These are phyloP conservation scores for Colletotrichum nymphaeae DNA, from an alignment of 2,329 filamentous ascomycete species.

Conservation along the genomic window DNA sequence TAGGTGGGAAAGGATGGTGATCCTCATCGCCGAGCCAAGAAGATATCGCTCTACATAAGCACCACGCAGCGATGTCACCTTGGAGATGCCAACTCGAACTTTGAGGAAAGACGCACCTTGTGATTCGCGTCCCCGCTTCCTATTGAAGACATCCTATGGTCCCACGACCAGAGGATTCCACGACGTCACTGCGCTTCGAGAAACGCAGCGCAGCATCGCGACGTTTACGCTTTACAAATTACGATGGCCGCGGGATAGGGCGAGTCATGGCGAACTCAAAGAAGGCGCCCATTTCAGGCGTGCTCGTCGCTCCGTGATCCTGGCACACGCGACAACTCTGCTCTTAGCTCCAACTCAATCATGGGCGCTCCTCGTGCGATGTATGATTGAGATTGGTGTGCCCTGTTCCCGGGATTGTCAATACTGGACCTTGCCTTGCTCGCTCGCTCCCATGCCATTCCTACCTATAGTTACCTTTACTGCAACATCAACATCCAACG, in stretches of 20 bases:
- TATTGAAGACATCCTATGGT: no score
- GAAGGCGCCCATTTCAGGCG: background rate
- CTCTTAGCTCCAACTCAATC: slow-evolving; percentile 10
- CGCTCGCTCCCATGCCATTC: background rate
- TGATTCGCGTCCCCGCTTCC: no score
- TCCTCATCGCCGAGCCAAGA: background rate
- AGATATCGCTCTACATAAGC: background rate
- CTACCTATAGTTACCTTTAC: no score
- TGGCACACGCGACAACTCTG: background rate
- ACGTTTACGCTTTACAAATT: background rate
- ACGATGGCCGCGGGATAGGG: background rate
- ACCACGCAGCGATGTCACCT: background rate
- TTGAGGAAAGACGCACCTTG: background rate
- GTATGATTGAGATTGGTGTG: background rate
- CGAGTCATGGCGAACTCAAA: background rate
- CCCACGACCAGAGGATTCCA: background rate
- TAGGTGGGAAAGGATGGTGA: background rate
- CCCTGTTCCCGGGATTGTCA: background rate
- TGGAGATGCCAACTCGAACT: background rate
- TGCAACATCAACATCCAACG: background rate
- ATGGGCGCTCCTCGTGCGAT: background rate
- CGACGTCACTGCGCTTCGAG: no score
- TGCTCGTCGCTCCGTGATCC: background rate
- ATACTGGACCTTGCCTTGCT: background rate
- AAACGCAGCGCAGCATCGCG: background rate